phyloP scores from a whole-genome alignment of 2,329 filamentous ascomycete species.

The Fusarium sp. region DNA sequence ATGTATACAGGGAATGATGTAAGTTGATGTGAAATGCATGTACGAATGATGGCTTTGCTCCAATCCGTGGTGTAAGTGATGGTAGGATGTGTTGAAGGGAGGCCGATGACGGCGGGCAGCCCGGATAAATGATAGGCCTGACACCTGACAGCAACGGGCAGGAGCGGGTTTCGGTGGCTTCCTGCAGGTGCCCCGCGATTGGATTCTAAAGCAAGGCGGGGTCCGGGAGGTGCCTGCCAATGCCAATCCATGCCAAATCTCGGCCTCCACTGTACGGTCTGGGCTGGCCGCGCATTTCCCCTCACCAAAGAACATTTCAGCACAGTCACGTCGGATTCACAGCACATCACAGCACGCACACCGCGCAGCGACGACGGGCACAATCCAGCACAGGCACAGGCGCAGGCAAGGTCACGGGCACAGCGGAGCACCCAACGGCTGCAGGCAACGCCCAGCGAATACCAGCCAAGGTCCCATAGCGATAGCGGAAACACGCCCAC shows the following conservation, averaged over 20 bases:
- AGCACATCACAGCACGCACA: slow-evolving; percentile 37
- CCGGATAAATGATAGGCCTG: slow-evolving; percentile 32
- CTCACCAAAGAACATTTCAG: slow-evolving; percentile 57
- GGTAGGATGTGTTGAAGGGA: background rate
- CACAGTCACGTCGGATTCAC: slow-evolving; percentile 47
- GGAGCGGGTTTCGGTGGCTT: slow-evolving; percentile 13
- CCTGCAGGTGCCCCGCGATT: slow-evolving; percentile 7
- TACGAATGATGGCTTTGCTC: background rate
- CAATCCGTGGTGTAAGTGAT: background rate
- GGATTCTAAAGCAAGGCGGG: slow-evolving; percentile 5
- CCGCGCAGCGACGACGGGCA: slow-evolving; percentile 6
- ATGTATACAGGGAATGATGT: slow-evolving; percentile 27
- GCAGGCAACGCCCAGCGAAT: background rate
- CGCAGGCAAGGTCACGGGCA: background rate
- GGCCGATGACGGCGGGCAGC: slow-evolving; percentile 26
- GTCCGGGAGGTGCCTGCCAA: background rate
- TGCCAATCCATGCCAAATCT: slow-evolving; percentile 13
- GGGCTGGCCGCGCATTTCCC: slow-evolving; percentile 46
- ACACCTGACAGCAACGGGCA: background rate
- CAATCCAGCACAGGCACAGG: slow-evolving; percentile 25
- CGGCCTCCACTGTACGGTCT: slow-evolving; percentile 8
- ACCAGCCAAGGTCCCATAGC: background rate
- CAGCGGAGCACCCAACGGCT: background rate
- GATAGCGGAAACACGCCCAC: background rate
- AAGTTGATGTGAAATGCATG: slow-evolving; percentile 24